These are phyloP conservation scores for Arthrobotrys sinensis DNA, from an alignment of 2,329 filamentous ascomycete genomes.

Conservation along the genomic window DNA sequence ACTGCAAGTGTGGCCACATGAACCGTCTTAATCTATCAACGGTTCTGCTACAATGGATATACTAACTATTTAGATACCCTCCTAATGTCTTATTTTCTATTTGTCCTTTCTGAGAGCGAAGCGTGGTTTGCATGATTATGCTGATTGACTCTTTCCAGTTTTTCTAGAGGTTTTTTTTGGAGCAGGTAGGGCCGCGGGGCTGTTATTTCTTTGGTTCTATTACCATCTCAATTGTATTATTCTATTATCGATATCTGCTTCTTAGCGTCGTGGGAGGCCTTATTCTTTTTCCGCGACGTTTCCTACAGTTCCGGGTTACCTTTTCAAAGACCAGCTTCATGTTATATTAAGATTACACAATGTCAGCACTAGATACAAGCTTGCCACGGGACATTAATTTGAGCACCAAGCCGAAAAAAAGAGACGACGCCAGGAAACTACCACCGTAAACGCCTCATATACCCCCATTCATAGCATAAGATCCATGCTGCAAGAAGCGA, in stretches of 20 bases:
- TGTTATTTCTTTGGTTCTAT: conserved; percentile 4
- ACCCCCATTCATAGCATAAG: conserved; percentile 10
- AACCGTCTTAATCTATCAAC: conserved; percentile 1
- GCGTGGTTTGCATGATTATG: conserved; percentile 2
- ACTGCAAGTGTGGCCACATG: background rate
- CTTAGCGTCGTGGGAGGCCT: conserved; percentile 29
- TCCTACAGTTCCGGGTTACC: background rate
- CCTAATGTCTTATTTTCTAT: conserved; percentile 38
- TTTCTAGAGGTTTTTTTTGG: conserved; percentile 38
- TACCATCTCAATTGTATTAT: background rate
- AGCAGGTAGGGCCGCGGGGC: conserved; percentile 7
- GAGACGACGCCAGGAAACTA: conserved; percentile 29
- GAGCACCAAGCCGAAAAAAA: conserved; percentile 8
- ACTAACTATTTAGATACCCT: conserved; percentile 42
- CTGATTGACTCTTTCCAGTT: background rate
- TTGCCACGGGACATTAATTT: conserved; percentile 10
- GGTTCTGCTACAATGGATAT: conserved; percentile 13
- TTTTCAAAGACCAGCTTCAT: conserved; percentile 54
- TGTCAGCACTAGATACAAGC: conserved; percentile 29
- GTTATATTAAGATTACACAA: conserved; percentile 51
- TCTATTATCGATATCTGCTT: conserved; percentile 14
- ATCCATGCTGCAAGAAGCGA: background rate
- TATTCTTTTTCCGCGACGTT: conserved; percentile 1
- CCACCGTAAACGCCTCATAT: conserved; percentile 30
- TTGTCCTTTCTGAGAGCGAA: conserved; percentile 1